Conservation (phyloP, 2,329 filamentous ascomycete genomes). For the Paracoccidioides lutzii region DNA sequence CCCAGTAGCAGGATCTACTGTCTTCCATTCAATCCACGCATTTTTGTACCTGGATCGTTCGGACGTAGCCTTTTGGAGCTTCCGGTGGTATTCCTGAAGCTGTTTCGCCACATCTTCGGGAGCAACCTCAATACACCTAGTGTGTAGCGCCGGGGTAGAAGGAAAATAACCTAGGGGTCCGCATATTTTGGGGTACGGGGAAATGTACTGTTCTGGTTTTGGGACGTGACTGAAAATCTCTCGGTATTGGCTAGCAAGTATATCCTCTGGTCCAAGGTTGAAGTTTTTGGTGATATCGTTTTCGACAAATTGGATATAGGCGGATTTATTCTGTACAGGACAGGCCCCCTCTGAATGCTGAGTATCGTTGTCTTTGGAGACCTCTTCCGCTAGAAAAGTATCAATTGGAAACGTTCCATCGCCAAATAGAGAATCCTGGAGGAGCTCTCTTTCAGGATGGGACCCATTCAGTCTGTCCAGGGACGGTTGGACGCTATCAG, state of each 20-base stretch:
- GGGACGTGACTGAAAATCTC: slow-evolving; percentile 15
- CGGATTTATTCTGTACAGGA: not conserved
- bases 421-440: not conserved
- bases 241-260: slow-evolving; percentile 13
- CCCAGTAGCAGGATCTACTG: slow-evolving; percentile 18
- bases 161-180: slow-evolving; percentile 19
- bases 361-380: not conserved
- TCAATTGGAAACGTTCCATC: not conserved
- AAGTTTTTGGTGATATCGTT: slow-evolving; percentile 13
- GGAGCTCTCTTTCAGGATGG: not conserved
- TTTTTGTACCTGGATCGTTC: slow-evolving; percentile 21
- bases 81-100: slow-evolving; percentile 13
- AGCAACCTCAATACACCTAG: slow-evolving; percentile 17
- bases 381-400: not conserved
- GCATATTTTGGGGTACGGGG: slow-evolving; percentile 20
- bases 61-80: slow-evolving; percentile 15
- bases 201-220: slow-evolving; percentile 16
- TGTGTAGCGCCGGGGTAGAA: slow-evolving; percentile 20
- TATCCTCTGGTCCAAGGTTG: slow-evolving; percentile 13
- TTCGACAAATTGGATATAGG: not conserved
- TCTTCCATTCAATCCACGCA: slow-evolving; percentile 15
- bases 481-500: not conserved
- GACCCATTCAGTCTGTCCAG: not conserved
- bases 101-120: slow-evolving; percentile 15
- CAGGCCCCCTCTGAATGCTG: not conserved